Evolutionary conservation across 208 protist genomes (phyloP), one percentile per base, ranked within the genome.

Genomic region (Herpetomonas samuelpessoai): DNA sequence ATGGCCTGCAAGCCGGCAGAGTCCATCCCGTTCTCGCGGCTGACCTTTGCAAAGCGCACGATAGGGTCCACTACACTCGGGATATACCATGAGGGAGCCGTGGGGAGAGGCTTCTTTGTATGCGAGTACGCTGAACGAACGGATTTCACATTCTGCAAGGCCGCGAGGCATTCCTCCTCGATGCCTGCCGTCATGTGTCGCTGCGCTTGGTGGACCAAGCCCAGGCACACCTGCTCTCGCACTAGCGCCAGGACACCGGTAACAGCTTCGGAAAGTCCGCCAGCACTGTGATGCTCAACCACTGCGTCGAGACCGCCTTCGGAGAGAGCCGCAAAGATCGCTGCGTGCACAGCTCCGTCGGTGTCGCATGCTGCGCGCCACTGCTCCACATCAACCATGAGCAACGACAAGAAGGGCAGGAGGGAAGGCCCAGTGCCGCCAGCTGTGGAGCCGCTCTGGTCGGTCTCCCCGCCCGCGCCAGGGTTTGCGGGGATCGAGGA

Each of bases 61-160:
- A 54, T n/a, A 2, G 25, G 27, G 28, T 54, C 49, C 49, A 73
- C 35, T 45, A 74, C 63, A 31, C 38, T 68, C 16, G 68, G 14
- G 21, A 76, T 52, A 41, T 67, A 83, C 77, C 66, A 80, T 1
- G 77, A 83, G 9, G 72, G 41, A 14, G 57, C 24, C 3, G 71
- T 80, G 14, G 77, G 77, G 14, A 76, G 39, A 21, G 70, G 62
- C 47, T 69, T 69, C 3, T 55, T 62, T 48, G 65, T 79, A 50
- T 77, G 71, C 35, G 35, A 41, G 46, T 76, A 83, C 3, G 50
- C 45, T 14, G 77, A 79, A 16, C 64, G 65, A 3, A 83, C 66
- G 14, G 72, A 70, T 19, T 68, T 66, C 53, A 79, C 66, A 52
- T 83, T 74, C 38, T 83, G 76, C 14, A 83, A 50, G 24, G 60